Evolutionary conservation across 2,329 filamentous ascomycete species (phyloP).

Genomic region (Didymella keratinophila): DNA sequence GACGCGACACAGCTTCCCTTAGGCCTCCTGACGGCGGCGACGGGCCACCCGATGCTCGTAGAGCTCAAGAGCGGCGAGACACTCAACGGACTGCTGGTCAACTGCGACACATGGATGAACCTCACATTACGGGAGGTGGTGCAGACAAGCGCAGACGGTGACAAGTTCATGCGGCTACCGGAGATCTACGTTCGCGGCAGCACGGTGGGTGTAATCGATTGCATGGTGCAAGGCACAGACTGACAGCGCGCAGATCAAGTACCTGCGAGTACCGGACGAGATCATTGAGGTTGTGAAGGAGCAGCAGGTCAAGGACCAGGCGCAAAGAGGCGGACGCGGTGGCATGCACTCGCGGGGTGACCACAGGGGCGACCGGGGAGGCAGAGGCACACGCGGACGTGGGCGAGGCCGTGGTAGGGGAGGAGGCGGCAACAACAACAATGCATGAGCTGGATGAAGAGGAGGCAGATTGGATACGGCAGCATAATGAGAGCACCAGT

Average conservation of each 20-base stretch:
- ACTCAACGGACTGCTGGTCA: constrained; percentile 92
- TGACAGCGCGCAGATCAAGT: constrained; percentile 79
- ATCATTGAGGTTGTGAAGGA: constrained; percentile 95
- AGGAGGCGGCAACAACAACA: constrained; percentile 57
- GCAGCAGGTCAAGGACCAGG: constrained; percentile 77
- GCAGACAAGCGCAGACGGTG: constrained; percentile 92
- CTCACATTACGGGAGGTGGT: constrained; percentile 96
- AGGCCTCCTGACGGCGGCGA: constrained; percentile 90
- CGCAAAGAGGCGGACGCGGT: constrained; percentile 68
- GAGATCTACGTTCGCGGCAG: constrained; percentile 98
- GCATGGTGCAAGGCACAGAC: background rate
- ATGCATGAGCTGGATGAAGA: constrained; percentile 8
- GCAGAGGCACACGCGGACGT: constrained; percentile 64
- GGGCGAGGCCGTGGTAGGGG: constrained; percentile 62
- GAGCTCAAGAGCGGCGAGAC: constrained; percentile 98
- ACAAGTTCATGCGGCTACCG: constrained; percentile 89
- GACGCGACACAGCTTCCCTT: constrained; percentile 62
- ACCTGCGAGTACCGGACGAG: constrained; percentile 93
- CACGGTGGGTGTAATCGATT: constrained; percentile 72
- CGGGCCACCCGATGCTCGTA: constrained; percentile 97
- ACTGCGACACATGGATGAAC: constrained; percentile 99
- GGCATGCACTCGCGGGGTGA: constrained; percentile 64
- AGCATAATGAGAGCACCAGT: background rate
- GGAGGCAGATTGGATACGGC: background rate
- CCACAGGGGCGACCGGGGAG: constrained; percentile 60